Evolutionary conservation across 768 basidiomycete genomes (phyloP), one percentile per base, ranked within the genome.

Genomic region (Hygrocybe coccinea): DNA sequence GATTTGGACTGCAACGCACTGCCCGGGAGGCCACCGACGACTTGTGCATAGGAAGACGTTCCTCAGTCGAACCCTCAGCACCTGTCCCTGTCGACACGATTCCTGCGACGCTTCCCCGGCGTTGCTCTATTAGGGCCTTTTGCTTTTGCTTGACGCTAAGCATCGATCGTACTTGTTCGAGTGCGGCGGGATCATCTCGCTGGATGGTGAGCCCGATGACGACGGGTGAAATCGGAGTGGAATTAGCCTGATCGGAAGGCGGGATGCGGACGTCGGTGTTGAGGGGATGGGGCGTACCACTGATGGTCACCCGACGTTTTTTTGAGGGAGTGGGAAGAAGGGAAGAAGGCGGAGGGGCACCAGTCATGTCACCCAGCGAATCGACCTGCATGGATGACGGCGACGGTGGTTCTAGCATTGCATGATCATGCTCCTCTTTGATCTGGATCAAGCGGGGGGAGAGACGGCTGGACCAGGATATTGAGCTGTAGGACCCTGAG

Each of bases 281-380:
- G 61, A 82, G 75, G 38, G 77, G 72, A 58, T 78, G 76, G 25
- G 80, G 79, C 1, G 79, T 70, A 56, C 86, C 84, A 64, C 80
- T 83, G 68, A 87, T 76, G 39, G 87, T 89, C 57, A 86, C 81
- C 43, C 88, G 83, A 59, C 88, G 83, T 59, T 78, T 84, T 78
- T 87, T 86, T 24, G 74, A 68, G 5, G 79, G 76, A 21, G 76
- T 71, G 3, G 80, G 78, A 47, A 67, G 75, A 34, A 71, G 59
- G 55, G 64, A 67, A 45, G 80, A 76, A 0, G 77, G 74, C 25
- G 77, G 66, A 12, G 75, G 78, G 9, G 73, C 67, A 54, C 63
- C 62, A 11, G 59, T 43, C 25, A 63, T 59, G 59, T 71, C 67
- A 59, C 71, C 67, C 35, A 56, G 55, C 11, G 65, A 61, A 15